Evolutionary conservation across 1,139 yeast species (phyloP), one percentile per base, ranked within the genome.

Genomic region (Geotrichum candidum): DNA sequence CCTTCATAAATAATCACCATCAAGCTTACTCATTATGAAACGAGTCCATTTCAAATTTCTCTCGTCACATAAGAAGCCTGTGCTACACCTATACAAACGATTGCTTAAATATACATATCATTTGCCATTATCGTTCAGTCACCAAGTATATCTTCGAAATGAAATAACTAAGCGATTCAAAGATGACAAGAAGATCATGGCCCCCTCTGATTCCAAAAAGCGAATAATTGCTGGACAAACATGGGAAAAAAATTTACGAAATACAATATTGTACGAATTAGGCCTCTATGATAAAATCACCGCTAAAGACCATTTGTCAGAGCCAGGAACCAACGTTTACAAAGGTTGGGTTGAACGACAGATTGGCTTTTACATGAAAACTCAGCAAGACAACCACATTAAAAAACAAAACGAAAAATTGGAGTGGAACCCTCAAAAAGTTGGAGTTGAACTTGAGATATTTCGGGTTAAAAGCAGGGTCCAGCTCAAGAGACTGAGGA

Each of bases 31-130:
- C 18, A 54, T 9, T 29, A 57, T 60, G 58, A 46, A 52, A 27
- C 41, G 58, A 31, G 56, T 54, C 4, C 59, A 56, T 31, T 61
- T 61, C 48, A 56, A 57, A 29, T 35, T 51, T 29, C 57, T 62
- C 15, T 57, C 54, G n/a, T 53, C 64, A 3, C 64, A 62, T 46
- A 45, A 59, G 23, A 46, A 46, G n/a, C 63, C 64, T 2, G 59
- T 59, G 15, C 38, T 60, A 18, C 59, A 53, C 7, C 50, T 62
- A 23, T 62, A 53, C 46, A 53, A 56, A 18, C 51, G 61, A 3
- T 48, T 62, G 2, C 23, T 60, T 9, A 53, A 61, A 46, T 50
- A 55, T 45, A 33, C 60, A 15, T 53, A 53, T 13, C 63, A 62
- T 58, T 50, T 62, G 7, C 63, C 64, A n/a, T 27, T 62, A 22